Evolutionary conservation across 2,329 filamentous ascomycete genomes (phyloP).

Genomic region (Trichoderma koningiopsis): DNA sequence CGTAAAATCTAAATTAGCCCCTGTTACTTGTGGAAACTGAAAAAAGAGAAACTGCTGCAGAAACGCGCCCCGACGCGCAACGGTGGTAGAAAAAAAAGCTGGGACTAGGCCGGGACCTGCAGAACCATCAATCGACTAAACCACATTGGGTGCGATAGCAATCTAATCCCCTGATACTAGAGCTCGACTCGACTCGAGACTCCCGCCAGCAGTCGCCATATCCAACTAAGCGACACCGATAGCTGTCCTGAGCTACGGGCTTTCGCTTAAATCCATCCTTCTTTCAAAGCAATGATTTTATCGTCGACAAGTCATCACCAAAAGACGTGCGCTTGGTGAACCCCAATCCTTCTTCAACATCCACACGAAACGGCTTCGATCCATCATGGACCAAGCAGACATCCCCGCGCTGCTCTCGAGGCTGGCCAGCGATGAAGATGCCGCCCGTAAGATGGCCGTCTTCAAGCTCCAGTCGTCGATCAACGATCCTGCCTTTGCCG

Average conservation of each 20-base stretch:
- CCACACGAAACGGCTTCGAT: slow-evolving; percentile 6
- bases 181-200: slow-evolving; percentile 7
- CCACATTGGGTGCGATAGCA: slow-evolving; percentile 3
- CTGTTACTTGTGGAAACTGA: neutral
- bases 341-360: slow-evolving; percentile 4
- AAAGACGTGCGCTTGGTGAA: slow-evolving; percentile 4
- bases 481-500: slow-evolving; percentile 93
- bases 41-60: neutral
- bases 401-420: slow-evolving; percentile 66
- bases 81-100: neutral
- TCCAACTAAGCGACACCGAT: neutral
- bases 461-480: slow-evolving; percentile 97
- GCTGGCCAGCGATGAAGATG: slow-evolving; percentile 75
- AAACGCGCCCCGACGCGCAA: slow-evolving; percentile 10
- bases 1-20: no score
- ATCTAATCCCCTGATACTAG: slow-evolving; percentile 23
- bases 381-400: slow-evolving; percentile 65
- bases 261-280: neutral
- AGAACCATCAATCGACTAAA: slow-evolving; percentile 9
- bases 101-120: slow-evolving; percentile 15
- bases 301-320: slow-evolving; percentile 4
- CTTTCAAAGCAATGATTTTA: slow-evolving; percentile 15
- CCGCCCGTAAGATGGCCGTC: slow-evolving; percentile 94
- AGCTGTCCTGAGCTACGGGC: slow-evolving; percentile 2
- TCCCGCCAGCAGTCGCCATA: slow-evolving; percentile 1